Conservation (phyloP, 768 basidiomycete species). For the Serendipita sp. region DNA sequence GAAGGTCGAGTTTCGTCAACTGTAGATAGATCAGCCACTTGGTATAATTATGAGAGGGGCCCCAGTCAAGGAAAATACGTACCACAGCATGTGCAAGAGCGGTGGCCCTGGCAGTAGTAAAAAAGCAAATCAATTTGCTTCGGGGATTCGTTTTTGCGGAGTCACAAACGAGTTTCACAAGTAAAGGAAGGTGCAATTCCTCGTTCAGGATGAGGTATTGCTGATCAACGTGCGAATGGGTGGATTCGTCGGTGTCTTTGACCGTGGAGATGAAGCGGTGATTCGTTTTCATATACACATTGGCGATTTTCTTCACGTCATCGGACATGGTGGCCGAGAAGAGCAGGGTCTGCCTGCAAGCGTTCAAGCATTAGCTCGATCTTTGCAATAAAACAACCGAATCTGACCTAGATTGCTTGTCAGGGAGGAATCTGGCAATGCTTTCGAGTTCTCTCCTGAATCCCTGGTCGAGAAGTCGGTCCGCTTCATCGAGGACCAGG, state of each 20-base stretch:
- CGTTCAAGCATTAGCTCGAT: not conserved
- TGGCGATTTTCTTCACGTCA: constrained; percentile 30
- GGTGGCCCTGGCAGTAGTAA: constrained; percentile 50
- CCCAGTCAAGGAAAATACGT: constrained; percentile 9
- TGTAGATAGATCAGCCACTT: not conserved
- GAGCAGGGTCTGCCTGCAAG: constrained; percentile 26
- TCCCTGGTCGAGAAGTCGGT: constrained; percentile 26
- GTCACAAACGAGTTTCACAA: constrained; percentile 28
- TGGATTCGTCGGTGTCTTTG: constrained; percentile 38
- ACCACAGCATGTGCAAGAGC: constrained; percentile 23
- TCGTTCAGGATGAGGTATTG: constrained; percentile 29
- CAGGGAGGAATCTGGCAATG: constrained; percentile 15
- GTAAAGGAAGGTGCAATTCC: constrained; percentile 26
- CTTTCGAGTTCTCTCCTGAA: constrained; percentile 17
- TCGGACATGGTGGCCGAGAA: constrained; percentile 30
- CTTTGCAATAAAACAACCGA: too few species aligned
- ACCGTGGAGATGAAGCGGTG: constrained; percentile 42
- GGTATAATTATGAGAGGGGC: not conserved
- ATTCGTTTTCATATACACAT: constrained; percentile 19
- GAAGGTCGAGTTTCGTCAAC: constrained; percentile 7
- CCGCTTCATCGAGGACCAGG: constrained; percentile 27
- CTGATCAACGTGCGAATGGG: constrained; percentile 47
- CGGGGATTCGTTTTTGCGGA: constrained; percentile 17
- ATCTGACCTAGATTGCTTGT: constrained; percentile 6
- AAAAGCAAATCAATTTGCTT: constrained; percentile 42